Evolutionary conservation across 2,329 filamentous ascomycete species (phyloP).

Genomic region (Arachnopeziza araneosa): DNA sequence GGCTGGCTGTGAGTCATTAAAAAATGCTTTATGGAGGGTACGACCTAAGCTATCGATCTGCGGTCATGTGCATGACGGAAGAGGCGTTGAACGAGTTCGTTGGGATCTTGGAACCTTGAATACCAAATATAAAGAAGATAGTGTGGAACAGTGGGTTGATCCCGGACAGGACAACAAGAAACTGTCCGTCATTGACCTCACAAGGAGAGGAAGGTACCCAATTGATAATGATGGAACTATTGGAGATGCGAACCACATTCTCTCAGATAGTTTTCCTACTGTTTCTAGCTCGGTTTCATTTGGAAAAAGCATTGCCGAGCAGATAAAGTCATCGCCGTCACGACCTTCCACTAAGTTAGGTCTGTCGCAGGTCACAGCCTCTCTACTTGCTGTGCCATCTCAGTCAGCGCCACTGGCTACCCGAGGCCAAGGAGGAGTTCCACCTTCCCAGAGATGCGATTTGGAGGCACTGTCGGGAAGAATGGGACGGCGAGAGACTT

Average conservation of each 20-base stretch:
- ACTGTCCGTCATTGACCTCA: slow-evolving; percentile 58
- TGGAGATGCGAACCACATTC: slow-evolving; percentile 2
- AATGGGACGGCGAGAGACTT: slow-evolving; percentile 53
- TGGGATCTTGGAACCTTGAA: slow-evolving; percentile 48
- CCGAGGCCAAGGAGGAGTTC: slow-evolving; percentile 38
- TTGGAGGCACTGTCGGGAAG: slow-evolving; percentile 36
- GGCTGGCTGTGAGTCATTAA: slow-evolving; percentile 56
- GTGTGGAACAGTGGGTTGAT: slow-evolving; percentile 50
- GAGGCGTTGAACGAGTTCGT: slow-evolving; percentile 56
- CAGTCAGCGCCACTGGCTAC: slow-evolving; percentile 21
- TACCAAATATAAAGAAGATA: slow-evolving; percentile 40
- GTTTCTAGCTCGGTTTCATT: neutral
- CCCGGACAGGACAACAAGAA: slow-evolving; percentile 51
- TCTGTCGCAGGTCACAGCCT: slow-evolving; percentile 8
- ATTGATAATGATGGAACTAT: slow-evolving; percentile 42
- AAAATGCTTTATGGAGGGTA: slow-evolving; percentile 51
- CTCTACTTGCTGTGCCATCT: slow-evolving; percentile 10
- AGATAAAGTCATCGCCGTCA: neutral
- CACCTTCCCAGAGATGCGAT: slow-evolving; percentile 38
- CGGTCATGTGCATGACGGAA: slow-evolving; percentile 65
- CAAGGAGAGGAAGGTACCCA: slow-evolving; percentile 35
- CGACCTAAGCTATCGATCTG: slow-evolving; percentile 62
- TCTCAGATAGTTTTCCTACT: neutral
- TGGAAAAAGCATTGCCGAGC: neutral
- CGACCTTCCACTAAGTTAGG: slow-evolving; percentile 4